These are phyloP conservation scores for Coniella lustricola DNA, from an alignment of 2,329 filamentous ascomycete species.

Conservation along the genomic window DNA sequence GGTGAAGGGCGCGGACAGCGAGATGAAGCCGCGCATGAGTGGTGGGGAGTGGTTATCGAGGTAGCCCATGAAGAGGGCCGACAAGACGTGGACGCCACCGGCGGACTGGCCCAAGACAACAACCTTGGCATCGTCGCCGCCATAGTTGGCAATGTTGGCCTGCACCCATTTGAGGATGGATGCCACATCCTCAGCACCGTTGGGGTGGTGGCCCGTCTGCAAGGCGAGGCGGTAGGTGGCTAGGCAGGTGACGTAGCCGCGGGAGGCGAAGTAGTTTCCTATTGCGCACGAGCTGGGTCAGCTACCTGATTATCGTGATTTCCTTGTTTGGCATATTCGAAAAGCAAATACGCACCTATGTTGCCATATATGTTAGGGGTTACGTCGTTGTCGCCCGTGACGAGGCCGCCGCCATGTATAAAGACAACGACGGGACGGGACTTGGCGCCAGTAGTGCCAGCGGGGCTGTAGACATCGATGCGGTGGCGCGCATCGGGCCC, in stretches of 20 bases:
- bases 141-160: slow-evolving; percentile 17
- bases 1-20: slow-evolving; percentile 14
- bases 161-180: slow-evolving; percentile 17
- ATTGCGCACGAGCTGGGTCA: neutral
- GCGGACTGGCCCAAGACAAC: slow-evolving; percentile 19
- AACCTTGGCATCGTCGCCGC: slow-evolving; percentile 16
- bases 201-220: slow-evolving; percentile 17
- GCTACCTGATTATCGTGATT: neutral
- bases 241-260: slow-evolving; percentile 21
- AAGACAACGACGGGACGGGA: slow-evolving; percentile 16
- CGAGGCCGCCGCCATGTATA: slow-evolving; percentile 19
- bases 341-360: slow-evolving; percentile 3
- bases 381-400: slow-evolving; percentile 16
- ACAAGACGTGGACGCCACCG: slow-evolving; percentile 16
- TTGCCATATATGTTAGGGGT: slow-evolving; percentile 16
- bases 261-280: slow-evolving; percentile 21
- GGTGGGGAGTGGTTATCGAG: slow-evolving; percentile 9
- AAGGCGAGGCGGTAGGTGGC: slow-evolving; percentile 19
- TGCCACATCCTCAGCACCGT: slow-evolving; percentile 16
- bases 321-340: neutral
- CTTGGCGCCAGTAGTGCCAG: slow-evolving; percentile 1
- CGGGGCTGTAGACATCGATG: slow-evolving; percentile 15
- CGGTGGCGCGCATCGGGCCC: slow-evolving; percentile 13
- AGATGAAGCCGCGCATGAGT: slow-evolving; percentile 11
- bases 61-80: slow-evolving; percentile 13